Evolutionary conservation across 2,329 filamentous ascomycete species (phyloP), one percentile per base, ranked within the genome.

Genomic region (Arachnomyces sp.): DNA sequence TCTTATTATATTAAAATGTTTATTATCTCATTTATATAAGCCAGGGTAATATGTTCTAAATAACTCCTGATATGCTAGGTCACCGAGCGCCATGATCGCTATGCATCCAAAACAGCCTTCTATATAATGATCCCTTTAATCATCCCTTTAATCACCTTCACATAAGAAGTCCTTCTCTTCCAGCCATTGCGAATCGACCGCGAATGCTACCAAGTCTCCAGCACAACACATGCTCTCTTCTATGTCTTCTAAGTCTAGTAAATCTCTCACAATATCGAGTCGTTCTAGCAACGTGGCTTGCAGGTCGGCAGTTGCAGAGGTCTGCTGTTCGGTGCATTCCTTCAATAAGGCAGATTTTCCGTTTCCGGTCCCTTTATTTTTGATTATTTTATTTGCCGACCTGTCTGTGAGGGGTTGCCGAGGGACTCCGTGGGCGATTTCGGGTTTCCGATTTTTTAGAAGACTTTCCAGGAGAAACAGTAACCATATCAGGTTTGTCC

Each of bases 401-500:
- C 59, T 54, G 7, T 56, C 44, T 1, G 54, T 51, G 14, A 66
- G 55, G 15, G 63, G 55, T 14, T 52, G 49, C 28, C 62, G 46
- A 33, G 43, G 36, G 25, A 28, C 38, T 32, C 21, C 32, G 44
- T 38, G 28, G 42, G 36, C 7, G n/a, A 44, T 4, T 35, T 57
- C 52, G 1, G 48, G 38, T 33, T 56, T 57, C 31, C 51, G 47
- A 30, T 63, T 63, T 28, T 60, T 63, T 16, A 80, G 57, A 1
- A 83, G 63, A 47, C 73, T 73, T 43, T 71, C 67, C 9, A 82
- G 65, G 3, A 83, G 59, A 52, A 79, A 80, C 36, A 78, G 71
- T 15, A 80, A 58, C 79, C 79, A 83, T 11, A 81, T 64, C 11
- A 80, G 63, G 48, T 82, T 83, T 2, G 78, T 80, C 40, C 69